phyloP scores from a whole-genome alignment of 1,139 yeast genomes.

The Zygosaccharomyces sapae region DNA sequence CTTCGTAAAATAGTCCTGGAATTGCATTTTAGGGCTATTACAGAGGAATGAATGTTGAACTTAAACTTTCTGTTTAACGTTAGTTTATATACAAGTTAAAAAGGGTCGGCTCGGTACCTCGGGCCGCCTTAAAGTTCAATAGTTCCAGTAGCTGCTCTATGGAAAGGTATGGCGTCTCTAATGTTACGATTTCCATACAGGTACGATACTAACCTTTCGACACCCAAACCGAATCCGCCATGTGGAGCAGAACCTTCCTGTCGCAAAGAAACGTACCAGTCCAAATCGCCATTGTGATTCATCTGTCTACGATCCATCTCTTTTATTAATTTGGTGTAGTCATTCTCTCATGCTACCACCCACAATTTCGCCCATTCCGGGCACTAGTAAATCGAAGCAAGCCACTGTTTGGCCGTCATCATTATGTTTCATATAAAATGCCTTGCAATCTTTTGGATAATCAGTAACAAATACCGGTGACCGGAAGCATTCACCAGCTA shows the following conservation, averaged over 20 bases:
- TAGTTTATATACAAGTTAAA: not conserved
- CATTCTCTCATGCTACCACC: conserved; percentile 91
- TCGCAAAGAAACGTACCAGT: conserved; percentile 78
- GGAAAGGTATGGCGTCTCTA: conserved; percentile 83
- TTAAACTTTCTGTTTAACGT: not conserved
- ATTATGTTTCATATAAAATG: conserved; percentile 78
- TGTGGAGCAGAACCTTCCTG: conserved; percentile 82
- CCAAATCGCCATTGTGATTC: conserved; percentile 52
- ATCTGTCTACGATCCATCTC: conserved; percentile 53
- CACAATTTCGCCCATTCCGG: conserved; percentile 91
- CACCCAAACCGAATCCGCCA: conserved; percentile 97
- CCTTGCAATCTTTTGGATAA: conserved; percentile 75
- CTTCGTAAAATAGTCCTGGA: conserved; percentile 44
- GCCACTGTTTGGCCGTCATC: conserved; percentile 59
- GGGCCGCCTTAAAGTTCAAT: conserved; percentile 15
- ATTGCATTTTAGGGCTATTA: too few relatives aligned
- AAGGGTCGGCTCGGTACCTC: conserved; percentile 1
- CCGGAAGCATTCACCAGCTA: conserved; percentile 64
- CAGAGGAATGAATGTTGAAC: too few relatives aligned
- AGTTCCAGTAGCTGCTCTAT: conserved; percentile 42
- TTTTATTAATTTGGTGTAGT: conserved; percentile 43
- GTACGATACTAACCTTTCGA: conserved; percentile 77
- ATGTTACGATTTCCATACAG: conserved; percentile 64
- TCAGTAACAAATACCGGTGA: conserved; percentile 87
- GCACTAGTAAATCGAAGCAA: conserved; percentile 83